Evolutionary conservation across 768 basidiomycete genomes (phyloP), one percentile per base, ranked within the genome.

Genomic region (Galerina marginata): DNA sequence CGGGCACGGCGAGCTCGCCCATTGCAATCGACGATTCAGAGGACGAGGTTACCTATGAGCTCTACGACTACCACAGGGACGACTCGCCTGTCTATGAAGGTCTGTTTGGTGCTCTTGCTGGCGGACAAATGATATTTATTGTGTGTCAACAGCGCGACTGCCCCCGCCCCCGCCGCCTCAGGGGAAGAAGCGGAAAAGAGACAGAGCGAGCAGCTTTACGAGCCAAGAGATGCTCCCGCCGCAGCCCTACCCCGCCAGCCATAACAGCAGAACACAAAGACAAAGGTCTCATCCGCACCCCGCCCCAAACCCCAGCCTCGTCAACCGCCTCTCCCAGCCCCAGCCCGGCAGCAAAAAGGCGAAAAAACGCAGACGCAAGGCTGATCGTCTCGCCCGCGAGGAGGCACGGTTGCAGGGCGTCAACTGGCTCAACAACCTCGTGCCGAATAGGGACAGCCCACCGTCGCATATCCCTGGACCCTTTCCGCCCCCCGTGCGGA

Each of bases 1-100:
- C 72, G 20, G 78, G 78, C 43, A 75, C 78, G 0, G 62, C 62
- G 48, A 64, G 48, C 16, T 80, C 75, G 29, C 79, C 79, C 37
- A 79, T 79, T 16, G 62, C 70, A 39, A 68, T 79, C 37, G 75
- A 78, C 49, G 77, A 79, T 60, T 79, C 78, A 29, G 79, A 80
- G 63, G 75, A 77, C 29, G 79, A 80, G 47, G 75, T 76, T 4
- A 16, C 75, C 1, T 62, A 74, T 16, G 72, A 74, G 47, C 68
- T 78, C 9, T 67, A 66, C 57, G 52, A 29, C 54, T 37, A 11
- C 51, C 20, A 26, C 14, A 6, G 23, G 36, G 26, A 53, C 49
- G 5, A 33, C 29, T 33, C 29, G 29, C 29, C 29, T 33, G 29
- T 33, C 29, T 33, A 33, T 33, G 5, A 33, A 33, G 29, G 29